phyloP scores from a whole-genome alignment of 192 early-diverging fungal genomes.

The Entomortierella lignicola region DNA sequence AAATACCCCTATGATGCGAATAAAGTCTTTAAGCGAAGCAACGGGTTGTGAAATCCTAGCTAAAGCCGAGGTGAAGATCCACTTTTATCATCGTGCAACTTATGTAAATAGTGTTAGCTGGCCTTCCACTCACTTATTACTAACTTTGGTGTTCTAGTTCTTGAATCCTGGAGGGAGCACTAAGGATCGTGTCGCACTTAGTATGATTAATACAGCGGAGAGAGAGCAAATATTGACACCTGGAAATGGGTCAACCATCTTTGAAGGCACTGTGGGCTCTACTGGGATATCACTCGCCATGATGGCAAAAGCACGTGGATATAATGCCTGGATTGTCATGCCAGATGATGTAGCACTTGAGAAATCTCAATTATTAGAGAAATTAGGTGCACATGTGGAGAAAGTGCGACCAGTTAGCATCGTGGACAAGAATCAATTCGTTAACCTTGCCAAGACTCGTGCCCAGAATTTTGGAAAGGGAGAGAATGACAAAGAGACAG shows the following conservation, averaged over 20 bases:
- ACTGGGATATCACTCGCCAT: slow-evolving; percentile 97
- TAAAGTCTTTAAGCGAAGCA: slow-evolving; percentile 85
- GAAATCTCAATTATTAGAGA: slow-evolving; percentile 87
- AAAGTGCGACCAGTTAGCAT: slow-evolving; percentile 92
- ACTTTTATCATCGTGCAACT: not conserved
- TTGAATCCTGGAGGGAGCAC: slow-evolving; percentile 92
- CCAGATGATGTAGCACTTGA: slow-evolving; percentile 94
- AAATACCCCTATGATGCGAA: slow-evolving; percentile 90
- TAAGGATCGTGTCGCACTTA: slow-evolving; percentile 94
- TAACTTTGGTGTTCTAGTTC: too few species aligned
- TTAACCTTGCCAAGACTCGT: slow-evolving; percentile 84
- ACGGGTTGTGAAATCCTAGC: slow-evolving; percentile 92
- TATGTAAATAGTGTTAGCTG: too few species aligned
- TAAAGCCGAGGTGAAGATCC: slow-evolving; percentile 45
- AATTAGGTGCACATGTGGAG: slow-evolving; percentile 89
- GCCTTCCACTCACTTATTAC: too few species aligned
- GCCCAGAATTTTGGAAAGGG: slow-evolving; percentile 73
- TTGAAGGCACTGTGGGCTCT: slow-evolving; percentile 96
- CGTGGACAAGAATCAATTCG: slow-evolving; percentile 91
- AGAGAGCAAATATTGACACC: slow-evolving; percentile 72
- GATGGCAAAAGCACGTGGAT: slow-evolving; percentile 90
- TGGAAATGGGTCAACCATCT: slow-evolving; percentile 80
- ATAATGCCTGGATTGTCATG: slow-evolving; percentile 95
- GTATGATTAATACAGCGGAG: slow-evolving; percentile 87
- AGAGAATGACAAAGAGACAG: not conserved